phyloP scores from a whole-genome alignment of 2,329 filamentous ascomycete species.

The Pezicula rhizophila region DNA sequence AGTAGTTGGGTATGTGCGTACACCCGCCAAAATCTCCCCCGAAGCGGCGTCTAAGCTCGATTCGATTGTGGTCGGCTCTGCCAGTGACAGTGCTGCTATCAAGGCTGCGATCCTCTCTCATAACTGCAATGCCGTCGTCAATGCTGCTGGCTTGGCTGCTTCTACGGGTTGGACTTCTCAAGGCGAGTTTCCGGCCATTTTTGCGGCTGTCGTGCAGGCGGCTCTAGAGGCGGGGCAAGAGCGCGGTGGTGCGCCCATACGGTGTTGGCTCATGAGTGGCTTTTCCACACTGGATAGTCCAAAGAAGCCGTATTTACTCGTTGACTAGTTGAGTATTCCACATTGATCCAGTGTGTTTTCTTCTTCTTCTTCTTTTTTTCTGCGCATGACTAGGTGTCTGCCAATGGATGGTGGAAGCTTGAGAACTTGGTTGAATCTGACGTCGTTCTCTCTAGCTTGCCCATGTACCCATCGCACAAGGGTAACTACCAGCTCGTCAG shows the following conservation, averaged over 20 bases:
- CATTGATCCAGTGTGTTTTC: background rate
- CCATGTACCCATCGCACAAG: conserved; percentile 17
- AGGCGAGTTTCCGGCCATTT: conserved; percentile 15
- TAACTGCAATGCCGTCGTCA: conserved; percentile 23
- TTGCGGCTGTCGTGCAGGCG: conserved; percentile 17
- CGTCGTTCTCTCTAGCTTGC: conserved; percentile 9
- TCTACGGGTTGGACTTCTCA: conserved; percentile 5
- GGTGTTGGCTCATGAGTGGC: conserved; percentile 21
- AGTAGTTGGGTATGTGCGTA: conserved; percentile 17
- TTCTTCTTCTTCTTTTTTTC: too few relatives aligned
- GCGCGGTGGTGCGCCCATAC: conserved; percentile 13
- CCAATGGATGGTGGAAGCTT: too few relatives aligned
- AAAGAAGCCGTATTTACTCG: conserved; percentile 12
- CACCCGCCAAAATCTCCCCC: conserved; percentile 13
- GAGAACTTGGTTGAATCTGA: conserved; percentile 5
- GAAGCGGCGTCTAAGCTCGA: conserved; percentile 6
- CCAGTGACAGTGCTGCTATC: conserved; percentile 13
- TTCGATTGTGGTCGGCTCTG: conserved; percentile 8
- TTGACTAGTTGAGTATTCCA: conserved; percentile 9
- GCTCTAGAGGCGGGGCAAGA: conserved; percentile 14
- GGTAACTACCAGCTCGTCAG: conserved; percentile 17
- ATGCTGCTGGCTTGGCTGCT: conserved; percentile 20
- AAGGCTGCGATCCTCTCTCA: conserved; percentile 15
- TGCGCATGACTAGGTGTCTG: too few relatives aligned
- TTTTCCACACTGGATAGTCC: conserved; percentile 16